A percentile compares a stretch with the other conserved stretches of the same genome.
Evolutionary conservation across 768 basidiomycete genomes (phyloP).

Genomic region (Daedaleopsis nitida): DNA sequence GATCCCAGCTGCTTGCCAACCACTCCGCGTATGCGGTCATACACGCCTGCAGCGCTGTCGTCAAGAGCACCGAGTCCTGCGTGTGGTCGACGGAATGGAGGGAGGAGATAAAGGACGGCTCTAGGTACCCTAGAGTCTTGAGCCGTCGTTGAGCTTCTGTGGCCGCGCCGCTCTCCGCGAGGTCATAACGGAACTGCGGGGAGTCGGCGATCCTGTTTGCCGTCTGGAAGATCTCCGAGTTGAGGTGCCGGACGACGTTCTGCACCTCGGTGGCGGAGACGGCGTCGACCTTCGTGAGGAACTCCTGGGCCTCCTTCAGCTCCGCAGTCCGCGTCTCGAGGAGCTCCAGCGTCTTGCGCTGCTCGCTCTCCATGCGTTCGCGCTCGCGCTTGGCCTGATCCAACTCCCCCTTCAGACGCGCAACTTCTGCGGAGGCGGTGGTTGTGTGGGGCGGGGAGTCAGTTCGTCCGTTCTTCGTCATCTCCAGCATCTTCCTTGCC

Average conservation of each 20-base stretch:
- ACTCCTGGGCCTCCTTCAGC: conserved; percentile 48
- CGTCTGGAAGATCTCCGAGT: conserved; percentile 52
- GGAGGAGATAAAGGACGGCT: neutral
- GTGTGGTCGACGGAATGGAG: conserved; percentile 6
- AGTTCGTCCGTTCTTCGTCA: no score
- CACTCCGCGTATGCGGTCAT: neutral
- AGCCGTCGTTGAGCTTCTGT: neutral
- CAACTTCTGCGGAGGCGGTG: no score
- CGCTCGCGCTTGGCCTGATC: neutral
- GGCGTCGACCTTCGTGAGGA: conserved; percentile 45
- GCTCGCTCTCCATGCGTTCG: neutral
- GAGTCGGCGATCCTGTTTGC: conserved; percentile 50
- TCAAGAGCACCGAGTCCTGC: conserved; percentile 11
- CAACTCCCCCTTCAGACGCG: no score
- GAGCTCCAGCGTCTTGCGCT: neutral
- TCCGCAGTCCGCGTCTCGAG: conserved; percentile 44
- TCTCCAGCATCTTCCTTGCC: neutral
- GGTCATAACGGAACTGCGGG: conserved; percentile 29
- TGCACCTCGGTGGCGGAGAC: conserved; percentile 50
- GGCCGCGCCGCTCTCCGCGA: neutral
- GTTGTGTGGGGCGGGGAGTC: no score
- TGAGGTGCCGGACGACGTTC: conserved; percentile 44
- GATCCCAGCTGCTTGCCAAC: conserved; percentile 3
- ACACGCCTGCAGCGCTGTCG: conserved; percentile 14
- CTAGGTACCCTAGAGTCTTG: neutral